Base-by-base conservation (phyloP, 257 asterid genomes). In the Cynanchum wilfordii region DNA sequence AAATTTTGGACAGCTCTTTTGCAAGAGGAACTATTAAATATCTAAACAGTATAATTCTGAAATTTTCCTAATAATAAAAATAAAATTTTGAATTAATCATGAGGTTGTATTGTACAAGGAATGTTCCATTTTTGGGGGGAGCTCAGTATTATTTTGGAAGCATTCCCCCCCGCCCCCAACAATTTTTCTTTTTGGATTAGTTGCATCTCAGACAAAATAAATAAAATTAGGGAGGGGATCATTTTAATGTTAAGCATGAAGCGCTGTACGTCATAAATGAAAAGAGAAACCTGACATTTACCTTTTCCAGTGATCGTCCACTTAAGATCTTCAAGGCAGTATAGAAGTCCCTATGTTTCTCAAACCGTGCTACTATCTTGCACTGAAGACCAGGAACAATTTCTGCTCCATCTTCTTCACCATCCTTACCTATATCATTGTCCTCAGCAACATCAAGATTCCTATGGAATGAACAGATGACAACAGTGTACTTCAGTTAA, bases 381-480 rank as follows among this genome's bases (percentile, higher is more conserved):
- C 99, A 95, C 27, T 92, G 86, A 73, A 95, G 96, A 78, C 99
- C 97, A 22, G 98, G 79, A 80, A 90, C 85, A 77, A 92, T 79
- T 80, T 87, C 84, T 49, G 47, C 85, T 68, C 74, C 84, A 49
- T 85, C 95, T 73, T 88, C 97, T 69, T 82, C 89, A 59, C 66
- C 92, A 77, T 69, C 84, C 36, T 84, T 85, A 72, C 88, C 93
- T 78, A 75, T 51, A 80, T 75, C 84, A 81, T 87, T 85, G 84
- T 95, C 99, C 88, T 92, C 97, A 25, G 96, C 89, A 57, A 95
- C 99, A 75, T 90, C 93, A 83, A 92, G 91, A 84, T 85, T 89
- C 96, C 99, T 94, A 80, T 22, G 49, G 11, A 73, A 69, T 66
- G 76, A 81, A 80, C 69, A 59, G 70, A 67, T 30, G 49, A 44